A percentile compares a stretch with the other conserved stretches of the same genome.
Conservation (phyloP, 1,139 yeast genomes). For the Starmera stellimalicola region DNA sequence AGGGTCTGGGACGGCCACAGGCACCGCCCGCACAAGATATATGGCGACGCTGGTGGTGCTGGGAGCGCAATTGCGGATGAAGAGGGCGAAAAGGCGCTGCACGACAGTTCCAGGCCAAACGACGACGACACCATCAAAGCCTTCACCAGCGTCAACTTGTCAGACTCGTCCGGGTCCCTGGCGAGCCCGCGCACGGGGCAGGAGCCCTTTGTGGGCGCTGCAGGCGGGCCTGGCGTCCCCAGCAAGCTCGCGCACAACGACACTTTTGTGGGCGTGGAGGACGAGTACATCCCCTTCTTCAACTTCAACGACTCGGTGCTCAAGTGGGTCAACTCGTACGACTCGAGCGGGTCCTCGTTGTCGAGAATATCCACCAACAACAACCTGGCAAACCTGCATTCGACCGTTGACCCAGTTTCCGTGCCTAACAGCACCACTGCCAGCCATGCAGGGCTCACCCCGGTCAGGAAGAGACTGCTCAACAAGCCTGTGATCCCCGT, state of each 20-base stretch:
- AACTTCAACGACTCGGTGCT: constrained; percentile 31
- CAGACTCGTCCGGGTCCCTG: too few relatives aligned
- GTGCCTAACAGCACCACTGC: constrained; percentile 11
- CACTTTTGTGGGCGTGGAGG: constrained; percentile 54
- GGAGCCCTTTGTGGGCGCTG: too few relatives aligned
- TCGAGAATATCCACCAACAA: constrained; percentile 7
- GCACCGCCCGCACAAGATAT: constrained; percentile 25
- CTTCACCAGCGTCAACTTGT: too few relatives aligned
- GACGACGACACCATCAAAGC: neutral
- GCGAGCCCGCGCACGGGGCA: too few relatives aligned
- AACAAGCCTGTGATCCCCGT: neutral
- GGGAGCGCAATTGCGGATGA: too few relatives aligned
- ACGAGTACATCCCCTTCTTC: constrained; percentile 64
- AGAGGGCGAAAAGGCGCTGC: too few relatives aligned
- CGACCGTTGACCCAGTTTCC: constrained; percentile 16
- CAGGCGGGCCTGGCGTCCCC: too few relatives aligned
- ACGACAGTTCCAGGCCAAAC: constrained; percentile 1
- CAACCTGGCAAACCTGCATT: constrained; percentile 10
- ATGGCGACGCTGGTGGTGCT: too few relatives aligned
- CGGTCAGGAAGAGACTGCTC: neutral
- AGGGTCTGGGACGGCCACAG: constrained; percentile 40
- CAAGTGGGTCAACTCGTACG: constrained; percentile 18
- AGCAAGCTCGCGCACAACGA: too few relatives aligned
- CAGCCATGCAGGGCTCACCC: too few relatives aligned
- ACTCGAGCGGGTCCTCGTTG: constrained; percentile 3